These are phyloP conservation scores for Marasmius tenuissimus DNA, from an alignment of 1,284 basidiomycete species.

Conservation along the genomic window DNA sequence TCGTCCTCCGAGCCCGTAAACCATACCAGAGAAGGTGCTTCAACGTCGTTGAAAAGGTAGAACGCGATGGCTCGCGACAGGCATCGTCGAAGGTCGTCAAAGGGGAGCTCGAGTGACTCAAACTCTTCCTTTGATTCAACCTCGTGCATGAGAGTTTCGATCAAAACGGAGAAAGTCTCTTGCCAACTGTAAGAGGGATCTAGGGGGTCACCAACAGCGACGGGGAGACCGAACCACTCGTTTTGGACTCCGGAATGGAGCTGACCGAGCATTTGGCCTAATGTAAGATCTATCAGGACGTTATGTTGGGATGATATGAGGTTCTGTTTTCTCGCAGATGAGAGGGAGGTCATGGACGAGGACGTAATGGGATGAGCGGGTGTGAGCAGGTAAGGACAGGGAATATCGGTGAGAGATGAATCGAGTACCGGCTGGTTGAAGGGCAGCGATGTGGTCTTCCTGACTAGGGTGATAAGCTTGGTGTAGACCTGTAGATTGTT, in stretches of 20 bases:
- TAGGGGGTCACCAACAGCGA: slow-evolving; percentile 18
- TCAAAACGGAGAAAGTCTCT: slow-evolving; percentile 59
- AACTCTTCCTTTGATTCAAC: slow-evolving; percentile 22
- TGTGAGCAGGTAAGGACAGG: slow-evolving; percentile 41
- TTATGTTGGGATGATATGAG: slow-evolving; percentile 42
- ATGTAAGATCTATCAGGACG: slow-evolving; percentile 51
- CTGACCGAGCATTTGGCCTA: slow-evolving; percentile 57
- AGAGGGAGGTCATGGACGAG: slow-evolving; percentile 33
- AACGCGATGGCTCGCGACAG: slow-evolving; percentile 69
- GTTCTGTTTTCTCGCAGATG: slow-evolving; percentile 36
- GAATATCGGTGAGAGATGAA: slow-evolving; percentile 33
- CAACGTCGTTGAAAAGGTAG: slow-evolving; percentile 74
- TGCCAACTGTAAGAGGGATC: slow-evolving; percentile 64
- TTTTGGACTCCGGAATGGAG: slow-evolving; percentile 65
- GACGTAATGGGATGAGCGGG: slow-evolving; percentile 34
- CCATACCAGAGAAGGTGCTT: slow-evolving; percentile 65
- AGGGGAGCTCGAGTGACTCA: slow-evolving; percentile 29
- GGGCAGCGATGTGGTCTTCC: slow-evolving; percentile 36
- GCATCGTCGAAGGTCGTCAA: slow-evolving; percentile 44
- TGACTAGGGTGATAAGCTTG: slow-evolving; percentile 10
- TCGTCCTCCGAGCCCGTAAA: slow-evolving; percentile 58
- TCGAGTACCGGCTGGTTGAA: slow-evolving; percentile 39
- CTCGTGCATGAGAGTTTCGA: slow-evolving; percentile 53
- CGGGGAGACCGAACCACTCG: slow-evolving; percentile 68
- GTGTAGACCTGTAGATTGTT: slow-evolving; percentile 9